Conservation (phyloP, 306 rosid species). For the Vachellia collinsii region DNA sequence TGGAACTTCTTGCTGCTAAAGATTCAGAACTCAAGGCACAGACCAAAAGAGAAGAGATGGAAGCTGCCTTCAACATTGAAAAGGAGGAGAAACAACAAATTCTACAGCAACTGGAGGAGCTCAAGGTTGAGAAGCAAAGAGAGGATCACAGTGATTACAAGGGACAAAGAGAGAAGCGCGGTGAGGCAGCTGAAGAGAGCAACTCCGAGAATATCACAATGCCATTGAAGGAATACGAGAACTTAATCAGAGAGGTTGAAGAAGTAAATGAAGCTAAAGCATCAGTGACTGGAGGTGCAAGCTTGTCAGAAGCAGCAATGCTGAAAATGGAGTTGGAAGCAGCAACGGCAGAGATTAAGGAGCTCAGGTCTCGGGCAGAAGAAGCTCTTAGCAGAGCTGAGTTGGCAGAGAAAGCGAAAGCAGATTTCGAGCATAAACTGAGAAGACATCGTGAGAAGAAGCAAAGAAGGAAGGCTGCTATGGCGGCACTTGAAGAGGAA, state of each 20-base stretch:
- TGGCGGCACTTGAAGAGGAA: conserved; percentile 61
- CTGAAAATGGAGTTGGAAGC: conserved; percentile 68
- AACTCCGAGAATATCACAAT: conserved; percentile 40
- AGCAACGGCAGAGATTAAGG: conserved; percentile 56
- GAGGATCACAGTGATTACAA: conserved; percentile 39
- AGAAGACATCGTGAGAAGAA: conserved; percentile 59
- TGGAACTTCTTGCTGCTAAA: conserved; percentile 55
- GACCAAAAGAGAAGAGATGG: conserved; percentile 42
- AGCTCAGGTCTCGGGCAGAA: conserved; percentile 69
- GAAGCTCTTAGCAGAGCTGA: conserved; percentile 83
- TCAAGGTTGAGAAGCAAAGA: conserved; percentile 36
- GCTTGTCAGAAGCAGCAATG: conserved; percentile 35
- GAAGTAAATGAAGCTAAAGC: conserved; percentile 35
- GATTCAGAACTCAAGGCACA: conserved; percentile 55
- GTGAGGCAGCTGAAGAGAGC: conserved; percentile 32
- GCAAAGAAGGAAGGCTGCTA: conserved; percentile 68
- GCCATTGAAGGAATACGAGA: conserved; percentile 42
- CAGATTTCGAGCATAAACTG: conserved; percentile 60
- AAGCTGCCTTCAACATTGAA: conserved; percentile 43
- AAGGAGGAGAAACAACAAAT: conserved; percentile 54
- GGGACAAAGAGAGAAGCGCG: conserved; percentile 7
- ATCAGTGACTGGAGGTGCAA: neutral
- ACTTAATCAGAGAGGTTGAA: conserved; percentile 39
- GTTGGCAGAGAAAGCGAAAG: conserved; percentile 80
- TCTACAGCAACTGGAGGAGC: conserved; percentile 54